Base-by-base conservation (phyloP, 2,329 filamentous ascomycete species). In the Proliferodiscus dingleyae region DNA sequence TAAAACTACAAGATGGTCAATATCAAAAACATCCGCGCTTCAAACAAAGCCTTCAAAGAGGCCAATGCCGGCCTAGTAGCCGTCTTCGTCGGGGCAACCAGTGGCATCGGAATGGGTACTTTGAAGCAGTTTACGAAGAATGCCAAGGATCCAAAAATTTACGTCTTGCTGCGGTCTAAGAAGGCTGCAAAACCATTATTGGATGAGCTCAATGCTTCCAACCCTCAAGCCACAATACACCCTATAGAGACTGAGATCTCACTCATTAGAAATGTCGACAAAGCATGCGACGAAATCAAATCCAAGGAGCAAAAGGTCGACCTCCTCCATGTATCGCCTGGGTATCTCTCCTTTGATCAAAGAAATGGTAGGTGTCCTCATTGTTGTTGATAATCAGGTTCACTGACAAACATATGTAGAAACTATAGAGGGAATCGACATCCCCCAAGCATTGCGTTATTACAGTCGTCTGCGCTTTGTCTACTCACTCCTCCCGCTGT, bases 401-500 rank as follows among this genome's bases (percentile, higher is more conserved):
- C 13, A 24, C 48, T 39, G 55, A 63, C 40, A 61, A 62, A 10
- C 11, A 30, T 19, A 15, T 5, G 16, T 13, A 64, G 79, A 81
- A 49, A 81, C 78, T 0, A 41, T 64, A 0, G 81, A 85, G 61
- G 77, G 75, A 2, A 66, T 85, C 2, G 70, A 78, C 41, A 66
- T 70, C 22, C 68, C 72, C 24, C 68, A 71, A 19, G 68, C 72
- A 6, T 67, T 83, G 13, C 66, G 68, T 9, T 77, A 77, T 62
- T 83, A 83, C 63, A 68, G 74, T 1, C 78, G 80, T 10, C 68
- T 76, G 43, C 75, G 76, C 36, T 76, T 83, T 56, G 66, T 73
- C 13, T 52, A 70, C 46, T 77, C 80, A 41, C 70, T 85, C 0
- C 70, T 83, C 8, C 79, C 80, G 0, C 67, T 75, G 0, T 67